phyloP scores from a whole-genome alignment of 2,329 filamentous ascomycete genomes.

The Venturia carpophila region DNA sequence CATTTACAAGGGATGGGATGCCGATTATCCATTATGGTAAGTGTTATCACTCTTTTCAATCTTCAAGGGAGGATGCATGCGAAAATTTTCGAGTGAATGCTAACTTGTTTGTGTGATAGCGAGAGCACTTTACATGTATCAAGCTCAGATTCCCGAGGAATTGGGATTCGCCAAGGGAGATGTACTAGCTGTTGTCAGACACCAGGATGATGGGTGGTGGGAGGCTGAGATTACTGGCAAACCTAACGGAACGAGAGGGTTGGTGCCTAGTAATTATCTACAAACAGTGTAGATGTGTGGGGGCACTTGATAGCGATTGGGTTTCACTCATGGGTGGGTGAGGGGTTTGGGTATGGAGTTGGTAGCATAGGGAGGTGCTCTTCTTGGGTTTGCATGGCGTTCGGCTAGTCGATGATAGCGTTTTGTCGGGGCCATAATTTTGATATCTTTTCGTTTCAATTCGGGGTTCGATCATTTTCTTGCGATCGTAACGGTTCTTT shows the following conservation, averaged over 20 bases:
- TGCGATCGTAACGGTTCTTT: too few relatives aligned
- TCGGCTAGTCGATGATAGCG: not conserved
- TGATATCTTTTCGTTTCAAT: not conserved
- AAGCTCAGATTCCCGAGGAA: conserved; percentile 91
- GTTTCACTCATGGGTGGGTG: not conserved
- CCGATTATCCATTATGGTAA: conserved; percentile 90
- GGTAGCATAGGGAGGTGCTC: not conserved
- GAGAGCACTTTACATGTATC: conserved; percentile 88
- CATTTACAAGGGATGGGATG: conserved; percentile 73
- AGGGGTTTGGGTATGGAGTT: not conserved
- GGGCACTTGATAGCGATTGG: not conserved
- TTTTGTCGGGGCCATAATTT: not conserved
- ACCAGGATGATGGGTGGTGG: conserved; percentile 99
- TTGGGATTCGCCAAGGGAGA: conserved; percentile 89
- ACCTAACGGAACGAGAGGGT: conserved; percentile 42
- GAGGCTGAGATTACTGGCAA: conserved; percentile 82
- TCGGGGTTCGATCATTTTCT: too few relatives aligned
- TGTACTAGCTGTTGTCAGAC: conserved; percentile 73
- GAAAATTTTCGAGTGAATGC: not conserved
- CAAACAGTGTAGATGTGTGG: conserved; percentile 29
- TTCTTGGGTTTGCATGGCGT: not conserved
- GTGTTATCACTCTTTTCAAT: conserved; percentile 33
- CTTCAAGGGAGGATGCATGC: conserved; percentile 13
- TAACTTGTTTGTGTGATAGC: conserved; percentile 45
- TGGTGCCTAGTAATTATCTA: conserved; percentile 61